A percentile compares a stretch with the other conserved stretches of the same genome.
These are phyloP conservation scores for Oryza meyeriana DNA, from an alignment of 176 grass and related monocot species.

Conservation along the genomic window DNA sequence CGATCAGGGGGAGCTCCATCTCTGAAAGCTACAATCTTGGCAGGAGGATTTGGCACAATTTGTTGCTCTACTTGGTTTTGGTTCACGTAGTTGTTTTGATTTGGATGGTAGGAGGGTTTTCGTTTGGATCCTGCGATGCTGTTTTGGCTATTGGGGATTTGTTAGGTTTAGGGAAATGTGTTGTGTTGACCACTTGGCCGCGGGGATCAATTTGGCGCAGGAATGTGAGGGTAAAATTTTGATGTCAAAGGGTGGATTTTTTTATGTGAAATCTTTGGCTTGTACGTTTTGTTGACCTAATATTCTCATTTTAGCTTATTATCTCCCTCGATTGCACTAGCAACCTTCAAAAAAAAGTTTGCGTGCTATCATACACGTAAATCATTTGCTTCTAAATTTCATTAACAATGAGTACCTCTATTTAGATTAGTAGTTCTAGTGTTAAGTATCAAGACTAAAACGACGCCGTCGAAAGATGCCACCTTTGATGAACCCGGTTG, in stretches of 20 bases:
- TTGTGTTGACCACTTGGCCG: not conserved
- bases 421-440: not conserved
- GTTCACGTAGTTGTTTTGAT: not conserved
- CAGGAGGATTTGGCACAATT: not conserved
- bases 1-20: not conserved
- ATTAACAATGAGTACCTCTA: not conserved
- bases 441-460: not conserved
- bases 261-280: not conserved
- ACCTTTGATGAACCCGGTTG: too few relatives aligned
- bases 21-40: conserved; percentile 29
- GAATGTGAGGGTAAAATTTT: not conserved
- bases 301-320: not conserved
- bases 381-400: not conserved
- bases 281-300: not conserved
- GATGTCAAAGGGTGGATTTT: not conserved
- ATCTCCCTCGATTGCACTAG: too few relatives aligned
- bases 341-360: too few relatives aligned
- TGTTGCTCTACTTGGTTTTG: not conserved
- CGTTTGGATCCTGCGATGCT: not conserved
- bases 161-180: not conserved
- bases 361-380: not conserved
- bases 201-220: not conserved
- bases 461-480: not conserved
- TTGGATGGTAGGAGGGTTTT: not conserved
- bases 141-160: not conserved